A percentile compares a stretch with the other conserved stretches of the same genome.
Evolutionary conservation across 306 rosid genomes (phyloP).

Genomic region (Notholithocarpus densiflorus): DNA sequence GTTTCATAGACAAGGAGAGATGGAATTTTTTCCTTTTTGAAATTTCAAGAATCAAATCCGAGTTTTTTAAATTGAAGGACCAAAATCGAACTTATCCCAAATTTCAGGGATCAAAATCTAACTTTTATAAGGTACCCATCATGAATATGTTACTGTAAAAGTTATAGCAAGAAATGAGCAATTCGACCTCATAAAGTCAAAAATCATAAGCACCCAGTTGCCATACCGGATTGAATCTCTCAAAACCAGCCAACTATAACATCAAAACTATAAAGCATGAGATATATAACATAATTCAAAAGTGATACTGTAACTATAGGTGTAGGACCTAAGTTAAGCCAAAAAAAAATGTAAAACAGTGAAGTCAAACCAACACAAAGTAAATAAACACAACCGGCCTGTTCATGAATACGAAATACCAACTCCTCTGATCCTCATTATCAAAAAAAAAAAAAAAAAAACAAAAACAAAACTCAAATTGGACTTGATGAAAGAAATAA

Average conservation of each 20-base stretch:
- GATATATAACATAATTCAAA: background rate
- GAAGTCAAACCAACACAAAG: background rate
- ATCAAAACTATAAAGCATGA: background rate
- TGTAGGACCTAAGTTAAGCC: background rate
- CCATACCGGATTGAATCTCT: background rate
- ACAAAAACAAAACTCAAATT: background rate
- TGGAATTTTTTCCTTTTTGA: no score
- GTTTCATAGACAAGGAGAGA: no score
- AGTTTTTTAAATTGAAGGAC: no score
- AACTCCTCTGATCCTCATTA: background rate
- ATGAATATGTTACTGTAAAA: no score
- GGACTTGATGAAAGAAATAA: background rate
- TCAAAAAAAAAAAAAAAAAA: background rate
- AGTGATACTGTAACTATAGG: background rate
- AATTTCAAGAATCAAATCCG: no score
- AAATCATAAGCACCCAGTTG: background rate
- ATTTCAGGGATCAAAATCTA: no score
- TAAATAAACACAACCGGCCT: background rate
- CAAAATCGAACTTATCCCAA: no score
- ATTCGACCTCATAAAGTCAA: background rate
- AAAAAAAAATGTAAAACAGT: background rate
- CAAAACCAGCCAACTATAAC: background rate
- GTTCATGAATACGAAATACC: background rate
- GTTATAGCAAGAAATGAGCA: background rate
- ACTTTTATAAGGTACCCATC: no score